Conservation (phyloP, 2,329 filamentous ascomycete species). For the Thermomyces lanuginosus region DNA sequence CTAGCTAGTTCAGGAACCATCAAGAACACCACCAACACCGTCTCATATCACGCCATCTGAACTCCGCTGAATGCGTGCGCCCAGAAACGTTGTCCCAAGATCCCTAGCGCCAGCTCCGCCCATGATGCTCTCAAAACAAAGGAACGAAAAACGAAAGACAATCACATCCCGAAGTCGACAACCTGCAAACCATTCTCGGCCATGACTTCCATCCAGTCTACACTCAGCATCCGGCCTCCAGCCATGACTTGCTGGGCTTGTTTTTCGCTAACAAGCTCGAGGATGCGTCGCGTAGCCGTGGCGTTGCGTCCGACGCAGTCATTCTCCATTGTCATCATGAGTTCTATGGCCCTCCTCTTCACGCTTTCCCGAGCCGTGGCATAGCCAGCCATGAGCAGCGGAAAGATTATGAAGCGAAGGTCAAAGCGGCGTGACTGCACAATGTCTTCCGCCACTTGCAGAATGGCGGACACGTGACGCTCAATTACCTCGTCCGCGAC, state of each 20-base stretch:
- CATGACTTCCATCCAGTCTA: conserved; percentile 37
- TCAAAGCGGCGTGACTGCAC: conserved; percentile 24
- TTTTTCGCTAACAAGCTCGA: conserved; percentile 34
- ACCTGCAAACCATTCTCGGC: conserved; percentile 30
- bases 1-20: no score
- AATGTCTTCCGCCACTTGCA: conserved; percentile 28
- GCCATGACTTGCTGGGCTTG: conserved; percentile 28
- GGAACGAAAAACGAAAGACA: conserved; percentile 3
- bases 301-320: conserved; percentile 35
- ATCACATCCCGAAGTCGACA: conserved; percentile 37
- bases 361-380: conserved; percentile 24
- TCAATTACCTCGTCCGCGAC: conserved; percentile 28
- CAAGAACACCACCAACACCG: no score
- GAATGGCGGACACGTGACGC: conserved; percentile 29
- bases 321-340: conserved; percentile 33
- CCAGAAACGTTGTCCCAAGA: no score
- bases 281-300: conserved; percentile 27
- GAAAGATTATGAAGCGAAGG: conserved; percentile 35
- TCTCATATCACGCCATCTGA: no score
- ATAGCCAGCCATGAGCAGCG: conserved; percentile 38
- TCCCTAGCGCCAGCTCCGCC: no score
- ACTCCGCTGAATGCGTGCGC: no score
- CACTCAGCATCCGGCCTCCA: conserved; percentile 26
- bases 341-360: conserved; percentile 33
- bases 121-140: no score